Evolutionary conservation across 768 basidiomycete species (phyloP), one percentile per base, ranked within the genome.

Genomic region (Collybia sp.): DNA sequence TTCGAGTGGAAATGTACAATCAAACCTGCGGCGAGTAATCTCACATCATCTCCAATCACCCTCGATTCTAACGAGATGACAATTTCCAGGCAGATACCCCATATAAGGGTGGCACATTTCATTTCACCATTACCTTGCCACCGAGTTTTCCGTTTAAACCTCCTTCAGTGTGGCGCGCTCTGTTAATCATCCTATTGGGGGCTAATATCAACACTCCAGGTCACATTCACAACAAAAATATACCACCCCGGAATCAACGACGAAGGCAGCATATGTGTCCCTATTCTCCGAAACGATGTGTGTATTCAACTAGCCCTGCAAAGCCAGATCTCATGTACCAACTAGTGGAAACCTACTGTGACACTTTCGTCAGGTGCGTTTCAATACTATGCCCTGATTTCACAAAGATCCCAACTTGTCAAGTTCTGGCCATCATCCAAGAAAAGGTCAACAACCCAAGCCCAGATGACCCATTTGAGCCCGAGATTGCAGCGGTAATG

Each of bases 171-270:
- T 54, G 71, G 34, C 40, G 19, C 34, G 12, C 40, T 38, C 12
- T 34, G 10, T 25, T 43, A n/a, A 31, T 44, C 43, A 36, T 44
- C 42, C 44, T 45, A 36, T 44, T 31, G 37, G 45, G 44, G 47
- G 49, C 50, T 31, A 42, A 39, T 47, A 46, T 39, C 45, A 46
- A 35, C 36, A 18, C 34, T 44, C 20, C 57, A 92, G 89, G 87
- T 93, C 35, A 80, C 78, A 32, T 92, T 93, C 64, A 80, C 71
- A 34, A 93, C 90, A 45, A 91, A 83, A 75, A 85, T 93, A 39
- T 93, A 93, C 60, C 90, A 93, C 63, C 90, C 90, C 19, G 90
- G 91, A 32, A 87, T 93, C 61, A 90, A 93, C 52, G 90, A 92
- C 46, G 88, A 93, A 59, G 90, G 90, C 30, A 72, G 77, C 17